Conservation (phyloP, 1,139 yeast species). For the Yamadazyma trypodendri region DNA sequence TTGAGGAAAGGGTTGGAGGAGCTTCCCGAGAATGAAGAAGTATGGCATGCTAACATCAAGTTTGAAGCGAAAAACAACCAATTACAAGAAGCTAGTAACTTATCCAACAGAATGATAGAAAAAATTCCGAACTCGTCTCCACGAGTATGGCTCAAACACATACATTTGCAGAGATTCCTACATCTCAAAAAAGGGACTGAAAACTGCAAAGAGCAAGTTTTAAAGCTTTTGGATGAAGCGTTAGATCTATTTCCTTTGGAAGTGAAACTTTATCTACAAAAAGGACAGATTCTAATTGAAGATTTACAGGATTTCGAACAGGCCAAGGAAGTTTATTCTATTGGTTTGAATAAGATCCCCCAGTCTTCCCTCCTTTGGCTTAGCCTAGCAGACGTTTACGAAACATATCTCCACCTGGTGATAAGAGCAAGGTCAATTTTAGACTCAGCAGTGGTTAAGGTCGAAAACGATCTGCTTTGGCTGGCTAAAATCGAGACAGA, state of each 20-base stretch:
- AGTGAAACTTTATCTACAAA: constrained; percentile 56
- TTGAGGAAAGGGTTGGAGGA: constrained; percentile 45
- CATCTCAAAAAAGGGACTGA: constrained; percentile 6
- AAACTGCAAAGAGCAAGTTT: constrained; percentile 26
- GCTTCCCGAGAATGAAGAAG: constrained; percentile 45
- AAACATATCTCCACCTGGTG: constrained; percentile 27
- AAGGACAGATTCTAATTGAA: constrained; percentile 48
- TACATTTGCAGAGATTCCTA: constrained; percentile 50
- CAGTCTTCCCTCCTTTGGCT: constrained; percentile 54
- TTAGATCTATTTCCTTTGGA: constrained; percentile 44
- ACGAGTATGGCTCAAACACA: constrained; percentile 63
- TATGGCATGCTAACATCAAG: constrained; percentile 74
- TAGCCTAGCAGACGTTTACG: constrained; percentile 47
- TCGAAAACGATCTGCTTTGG: constrained; percentile 57
- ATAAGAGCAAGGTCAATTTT: constrained; percentile 71
- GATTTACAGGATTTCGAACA: constrained; percentile 23
- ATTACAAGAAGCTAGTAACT: constrained; percentile 36
- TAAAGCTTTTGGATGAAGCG: constrained; percentile 44
- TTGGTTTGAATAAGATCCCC: constrained; percentile 53
- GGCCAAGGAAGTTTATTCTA: constrained; percentile 49
- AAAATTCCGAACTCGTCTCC: constrained; percentile 35
- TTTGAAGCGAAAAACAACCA: constrained; percentile 48
- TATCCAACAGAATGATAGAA: constrained; percentile 43
- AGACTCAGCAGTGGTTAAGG: constrained; percentile 62
- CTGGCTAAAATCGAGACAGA: constrained; percentile 62